These are phyloP conservation scores for Dujonia santamariae DNA, from an alignment of 1,139 yeast species.

Conservation along the genomic window DNA sequence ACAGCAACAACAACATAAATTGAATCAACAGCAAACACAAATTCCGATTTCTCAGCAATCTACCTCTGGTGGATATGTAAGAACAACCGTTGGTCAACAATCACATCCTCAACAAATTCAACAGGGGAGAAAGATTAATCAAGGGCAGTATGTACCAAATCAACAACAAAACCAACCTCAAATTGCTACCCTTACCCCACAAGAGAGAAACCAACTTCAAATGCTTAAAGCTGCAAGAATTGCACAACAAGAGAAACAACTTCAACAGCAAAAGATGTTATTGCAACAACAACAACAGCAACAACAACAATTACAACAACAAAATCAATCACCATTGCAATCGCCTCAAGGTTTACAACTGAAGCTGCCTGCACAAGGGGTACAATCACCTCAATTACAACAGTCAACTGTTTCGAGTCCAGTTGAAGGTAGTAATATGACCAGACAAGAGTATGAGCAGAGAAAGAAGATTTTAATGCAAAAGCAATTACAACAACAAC, in stretches of 20 bases:
- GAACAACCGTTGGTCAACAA: too few relatives aligned
- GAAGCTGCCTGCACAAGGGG: too few relatives aligned
- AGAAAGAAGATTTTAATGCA: conserved; percentile 7
- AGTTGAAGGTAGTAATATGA: conserved; percentile 19
- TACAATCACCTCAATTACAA: conserved; percentile 9
- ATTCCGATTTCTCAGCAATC: conserved; percentile 3
- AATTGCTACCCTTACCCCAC: conserved; percentile 33
- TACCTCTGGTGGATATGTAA: neutral
- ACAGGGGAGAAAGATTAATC: conserved; percentile 3
- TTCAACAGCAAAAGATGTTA: conserved; percentile 21
- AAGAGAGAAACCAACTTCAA: conserved; percentile 35
- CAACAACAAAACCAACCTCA: conserved; percentile 21
- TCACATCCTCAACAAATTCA: conserved; percentile 2
- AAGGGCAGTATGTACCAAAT: conserved; percentile 6
- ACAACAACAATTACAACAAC: conserved; percentile 15
- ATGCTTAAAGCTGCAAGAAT: conserved; percentile 35
- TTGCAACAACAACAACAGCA: conserved; percentile 18
- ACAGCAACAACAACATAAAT: conserved; percentile 17
- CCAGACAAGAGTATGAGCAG: conserved; percentile 19
- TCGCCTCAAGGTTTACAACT: conserved; percentile 5
- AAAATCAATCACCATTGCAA: conserved; percentile 1
- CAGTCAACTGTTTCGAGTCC: conserved; percentile 14
- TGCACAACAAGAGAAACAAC: conserved; percentile 27
- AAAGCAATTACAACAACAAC: conserved; percentile 7
- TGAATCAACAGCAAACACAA: conserved; percentile 10